Evolutionary conservation across 108 stramenopile genomes (phyloP).

Genomic region (Nitzschia putrida): DNA sequence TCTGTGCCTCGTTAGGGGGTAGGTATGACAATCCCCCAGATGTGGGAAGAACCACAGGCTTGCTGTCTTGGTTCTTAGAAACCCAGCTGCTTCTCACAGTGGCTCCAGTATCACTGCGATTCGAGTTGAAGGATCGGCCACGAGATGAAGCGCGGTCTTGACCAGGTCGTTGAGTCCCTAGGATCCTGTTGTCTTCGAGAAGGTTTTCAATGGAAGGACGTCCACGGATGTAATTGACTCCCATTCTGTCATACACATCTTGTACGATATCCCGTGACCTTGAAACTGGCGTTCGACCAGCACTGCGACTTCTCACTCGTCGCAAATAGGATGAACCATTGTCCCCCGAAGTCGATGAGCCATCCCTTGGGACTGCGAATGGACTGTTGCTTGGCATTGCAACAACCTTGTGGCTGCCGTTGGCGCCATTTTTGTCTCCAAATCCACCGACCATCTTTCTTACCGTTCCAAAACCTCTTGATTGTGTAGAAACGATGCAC

Average conservation of each 20-base stretch:
- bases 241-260: slow-evolving; percentile 61
- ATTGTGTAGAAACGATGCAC: neutral
- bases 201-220: slow-evolving; percentile 21
- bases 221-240: slow-evolving; percentile 39
- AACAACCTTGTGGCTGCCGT: slow-evolving; percentile 18
- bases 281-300: slow-evolving; percentile 6
- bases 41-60: no score
- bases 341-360: neutral
- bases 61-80: no score
- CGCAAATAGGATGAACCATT: neutral
- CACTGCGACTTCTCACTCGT: slow-evolving; percentile 7
- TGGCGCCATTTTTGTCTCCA: neutral
- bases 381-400: slow-evolving; percentile 10
- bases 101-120: no score
- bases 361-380: neutral
- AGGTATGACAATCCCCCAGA: no score
- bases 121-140: neutral
- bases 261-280: slow-evolving; percentile 44
- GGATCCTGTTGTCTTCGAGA: neutral
- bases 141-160: neutral
- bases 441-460: neutral
- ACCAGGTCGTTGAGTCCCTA: neutral
- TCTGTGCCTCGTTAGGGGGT: no score
- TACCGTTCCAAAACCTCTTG: neutral
- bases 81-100: no score